Evolutionary conservation across 2,329 filamentous ascomycete genomes (phyloP).

Genomic region (Talaromyces sp.): DNA sequence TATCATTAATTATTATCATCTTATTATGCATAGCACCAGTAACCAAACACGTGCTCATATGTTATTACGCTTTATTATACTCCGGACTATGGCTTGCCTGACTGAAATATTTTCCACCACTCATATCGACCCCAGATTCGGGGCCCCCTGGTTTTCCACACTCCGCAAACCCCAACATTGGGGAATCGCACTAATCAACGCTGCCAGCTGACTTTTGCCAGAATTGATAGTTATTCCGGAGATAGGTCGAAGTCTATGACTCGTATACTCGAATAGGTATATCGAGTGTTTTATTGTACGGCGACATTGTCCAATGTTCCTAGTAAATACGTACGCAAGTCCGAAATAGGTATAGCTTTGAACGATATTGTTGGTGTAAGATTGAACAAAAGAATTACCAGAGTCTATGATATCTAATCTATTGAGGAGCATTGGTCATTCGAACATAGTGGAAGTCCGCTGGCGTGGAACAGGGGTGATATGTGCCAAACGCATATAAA

Average conservation of each 20-base stretch:
- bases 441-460: slow-evolving; percentile 40
- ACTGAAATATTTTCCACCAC: slow-evolving; percentile 10
- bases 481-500: slow-evolving; percentile 44
- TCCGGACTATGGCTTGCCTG: neutral
- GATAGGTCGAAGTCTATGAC: neutral
- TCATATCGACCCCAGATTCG: neutral
- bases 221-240: neutral
- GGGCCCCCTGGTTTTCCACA: neutral
- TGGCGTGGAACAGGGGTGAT: slow-evolving; percentile 39
- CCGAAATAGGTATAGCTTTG: neutral
- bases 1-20: neutral
- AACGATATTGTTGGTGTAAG: neutral
- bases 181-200: neutral
- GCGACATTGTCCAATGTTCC: neutral
- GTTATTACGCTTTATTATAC: neutral
- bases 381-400: neutral
- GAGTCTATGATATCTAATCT: neutral
- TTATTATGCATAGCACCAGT: neutral
- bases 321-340: neutral
- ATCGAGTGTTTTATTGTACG: neutral
- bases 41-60: neutral
- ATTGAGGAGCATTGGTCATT: slow-evolving; percentile 11
- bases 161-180: slow-evolving; percentile 4
- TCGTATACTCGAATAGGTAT: neutral
- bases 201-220: neutral